Evolutionary conservation across 768 basidiomycete species (phyloP).

Genomic region (Mycena albidolilacea): DNA sequence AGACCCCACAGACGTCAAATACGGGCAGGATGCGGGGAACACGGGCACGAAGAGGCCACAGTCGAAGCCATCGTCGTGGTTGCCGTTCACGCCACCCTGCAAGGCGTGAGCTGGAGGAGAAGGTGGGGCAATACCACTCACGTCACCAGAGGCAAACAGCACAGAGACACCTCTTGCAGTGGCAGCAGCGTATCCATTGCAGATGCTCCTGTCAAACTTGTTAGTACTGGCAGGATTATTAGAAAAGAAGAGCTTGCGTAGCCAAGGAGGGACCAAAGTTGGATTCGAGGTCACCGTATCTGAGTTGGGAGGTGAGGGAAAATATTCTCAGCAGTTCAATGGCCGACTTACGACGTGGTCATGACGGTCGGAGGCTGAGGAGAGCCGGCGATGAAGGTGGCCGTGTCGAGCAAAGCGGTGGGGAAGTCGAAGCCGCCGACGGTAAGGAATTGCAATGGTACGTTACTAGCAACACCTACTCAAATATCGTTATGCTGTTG

Average conservation of each 20-base stretch:
- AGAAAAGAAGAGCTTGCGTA: constrained; percentile 58
- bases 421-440: constrained; percentile 50
- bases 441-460: too few species aligned
- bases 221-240: constrained; percentile 56
- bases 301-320: constrained; percentile 16
- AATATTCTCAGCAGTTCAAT: constrained; percentile 1
- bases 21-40: constrained; percentile 36
- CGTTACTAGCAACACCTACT: constrained; percentile 15
- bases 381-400: constrained; percentile 59
- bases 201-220: constrained; percentile 65
- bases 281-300: constrained; percentile 26
- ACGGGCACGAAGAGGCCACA: constrained; percentile 48
- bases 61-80: constrained; percentile 41
- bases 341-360: constrained; percentile 58
- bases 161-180: constrained; percentile 42
- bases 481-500: too few species aligned
- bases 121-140: constrained; percentile 2
- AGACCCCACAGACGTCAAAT: constrained; percentile 27
- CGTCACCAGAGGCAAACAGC: constrained; percentile 32
- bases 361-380: constrained; percentile 62
- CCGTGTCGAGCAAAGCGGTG: constrained; percentile 51
- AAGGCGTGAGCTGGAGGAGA: neutral
- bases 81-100: constrained; percentile 31
- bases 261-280: constrained; percentile 42
- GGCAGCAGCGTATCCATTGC: constrained; percentile 57